These are phyloP conservation scores for Tetragonia tetragonoides DNA, from an alignment of 148 eudicot species.

Conservation along the genomic window DNA sequence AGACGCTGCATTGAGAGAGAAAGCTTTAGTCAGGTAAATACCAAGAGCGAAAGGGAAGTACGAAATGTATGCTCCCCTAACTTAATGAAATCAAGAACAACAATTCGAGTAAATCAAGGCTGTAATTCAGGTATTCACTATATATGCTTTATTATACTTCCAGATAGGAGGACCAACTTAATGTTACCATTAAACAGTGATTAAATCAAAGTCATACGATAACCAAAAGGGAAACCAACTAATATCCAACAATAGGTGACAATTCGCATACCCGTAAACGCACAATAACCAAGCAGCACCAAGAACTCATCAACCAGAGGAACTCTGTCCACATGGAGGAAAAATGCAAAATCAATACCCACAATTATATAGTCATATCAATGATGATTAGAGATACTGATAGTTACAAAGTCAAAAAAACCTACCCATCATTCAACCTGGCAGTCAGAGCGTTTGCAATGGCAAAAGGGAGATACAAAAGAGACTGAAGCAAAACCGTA, in stretches of 20 bases:
- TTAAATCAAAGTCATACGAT: background rate
- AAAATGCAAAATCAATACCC: background rate
- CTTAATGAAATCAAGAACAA: background rate
- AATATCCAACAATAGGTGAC: background rate
- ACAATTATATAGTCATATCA: background rate
- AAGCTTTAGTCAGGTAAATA: background rate
- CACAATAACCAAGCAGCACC: conserved; percentile 72
- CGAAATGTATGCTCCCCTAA: background rate
- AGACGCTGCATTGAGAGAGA: conserved; percentile 38
- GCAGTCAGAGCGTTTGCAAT: conserved; percentile 94
- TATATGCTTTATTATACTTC: too few species aligned
- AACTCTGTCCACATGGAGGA: conserved; percentile 42
- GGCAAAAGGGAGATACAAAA: conserved; percentile 81
- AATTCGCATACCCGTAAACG: conserved; percentile 56
- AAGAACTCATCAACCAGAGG: conserved; percentile 83
- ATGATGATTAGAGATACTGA: background rate
- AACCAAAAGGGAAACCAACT: background rate
- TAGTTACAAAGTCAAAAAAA: background rate
- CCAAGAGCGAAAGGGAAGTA: background rate
- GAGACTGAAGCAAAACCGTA: conserved; percentile 41
- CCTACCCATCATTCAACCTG: conserved; percentile 85
- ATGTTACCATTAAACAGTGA: too few species aligned
- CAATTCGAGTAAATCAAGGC: background rate
- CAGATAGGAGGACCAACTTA: too few species aligned
- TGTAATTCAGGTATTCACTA: too few species aligned